Evolutionary conservation across 2,329 filamentous ascomycete species (phyloP).

Genomic region (Sclerotinia borealis): DNA sequence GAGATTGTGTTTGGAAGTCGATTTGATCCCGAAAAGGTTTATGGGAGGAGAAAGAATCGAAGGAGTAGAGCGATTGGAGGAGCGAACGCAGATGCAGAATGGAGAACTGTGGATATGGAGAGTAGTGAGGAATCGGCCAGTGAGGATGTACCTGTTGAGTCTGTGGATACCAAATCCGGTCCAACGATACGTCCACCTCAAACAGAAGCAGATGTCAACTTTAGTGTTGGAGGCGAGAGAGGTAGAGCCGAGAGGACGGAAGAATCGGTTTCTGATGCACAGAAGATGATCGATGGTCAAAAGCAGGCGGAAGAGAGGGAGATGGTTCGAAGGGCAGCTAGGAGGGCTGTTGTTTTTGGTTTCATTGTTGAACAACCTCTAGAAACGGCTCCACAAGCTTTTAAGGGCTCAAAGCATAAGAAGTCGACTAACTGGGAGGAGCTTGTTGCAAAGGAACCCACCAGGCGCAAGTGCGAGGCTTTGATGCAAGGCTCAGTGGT

Average conservation of each 20-base stretch:
- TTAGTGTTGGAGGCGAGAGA: conserved; percentile 50
- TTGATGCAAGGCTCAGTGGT: conserved; percentile 11
- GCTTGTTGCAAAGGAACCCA: neutral
- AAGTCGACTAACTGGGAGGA: conserved; percentile 1
- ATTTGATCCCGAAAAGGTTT: conserved; percentile 40
- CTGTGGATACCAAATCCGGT: neutral
- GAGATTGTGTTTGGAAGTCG: conserved; percentile 42
- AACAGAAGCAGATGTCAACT: conserved; percentile 39
- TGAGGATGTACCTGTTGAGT: neutral
- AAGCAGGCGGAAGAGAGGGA: conserved; percentile 18
- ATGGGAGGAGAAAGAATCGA: conserved; percentile 41
- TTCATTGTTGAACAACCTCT: conserved; percentile 5
- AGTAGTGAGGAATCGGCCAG: conserved; percentile 36
- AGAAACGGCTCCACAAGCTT: neutral
- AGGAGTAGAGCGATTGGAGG: conserved; percentile 33
- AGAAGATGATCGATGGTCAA: conserved; percentile 36
- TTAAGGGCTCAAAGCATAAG: conserved; percentile 3
- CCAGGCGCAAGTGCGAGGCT: conserved; percentile 7
- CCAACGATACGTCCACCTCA: conserved; percentile 13
- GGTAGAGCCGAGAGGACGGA: conserved; percentile 46
- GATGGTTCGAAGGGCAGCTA: conserved; percentile 17
- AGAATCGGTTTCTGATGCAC: conserved; percentile 46
- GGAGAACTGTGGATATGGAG: conserved; percentile 41
- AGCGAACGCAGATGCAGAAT: conserved; percentile 35
- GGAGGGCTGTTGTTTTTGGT: conserved; percentile 21